These are phyloP conservation scores for Gentiana dahurica DNA, from an alignment of 257 asterid genomes.

Conservation along the genomic window DNA sequence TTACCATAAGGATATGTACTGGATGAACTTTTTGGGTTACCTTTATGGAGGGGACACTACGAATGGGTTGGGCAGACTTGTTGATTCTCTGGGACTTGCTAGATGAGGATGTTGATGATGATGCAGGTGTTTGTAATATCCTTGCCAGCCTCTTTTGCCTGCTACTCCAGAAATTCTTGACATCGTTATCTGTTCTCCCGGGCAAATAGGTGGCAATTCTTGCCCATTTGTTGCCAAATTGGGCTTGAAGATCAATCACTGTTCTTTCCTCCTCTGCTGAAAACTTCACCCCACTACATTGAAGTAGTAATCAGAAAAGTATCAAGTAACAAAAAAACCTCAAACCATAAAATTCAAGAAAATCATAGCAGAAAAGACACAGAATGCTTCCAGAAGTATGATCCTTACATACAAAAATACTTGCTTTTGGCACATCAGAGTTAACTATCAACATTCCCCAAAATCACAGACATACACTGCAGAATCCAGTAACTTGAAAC, in stretches of 20 bases:
- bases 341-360: background rate
- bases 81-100: slow-evolving; percentile 23
- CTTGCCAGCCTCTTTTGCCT: slow-evolving; percentile 66
- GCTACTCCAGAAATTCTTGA: slow-evolving; percentile 87
- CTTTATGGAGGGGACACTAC: slow-evolving; percentile 23
- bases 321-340: background rate
- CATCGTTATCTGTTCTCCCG: slow-evolving; percentile 88
- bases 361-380: background rate
- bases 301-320: background rate
- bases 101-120: slow-evolving; percentile 22
- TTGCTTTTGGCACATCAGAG: background rate
- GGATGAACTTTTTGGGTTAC: slow-evolving; percentile 12
- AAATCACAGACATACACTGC: too few relatives aligned
- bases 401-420: background rate
- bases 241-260: slow-evolving; percentile 67
- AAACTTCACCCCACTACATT: slow-evolving; percentile 70
- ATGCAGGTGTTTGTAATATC: slow-evolving; percentile 27
- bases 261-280: slow-evolving; percentile 69
- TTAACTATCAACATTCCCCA: background rate
- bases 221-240: slow-evolving; percentile 89
- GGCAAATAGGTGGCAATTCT: slow-evolving; percentile 60
- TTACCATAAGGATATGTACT: background rate
- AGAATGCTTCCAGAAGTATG: background rate
- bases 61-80: slow-evolving; percentile 17
- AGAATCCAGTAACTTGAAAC: too few relatives aligned